Evolutionary conservation across 495 filamentous ascomycete genomes (phyloP).

Genomic region (Neurospora sp.): DNA sequence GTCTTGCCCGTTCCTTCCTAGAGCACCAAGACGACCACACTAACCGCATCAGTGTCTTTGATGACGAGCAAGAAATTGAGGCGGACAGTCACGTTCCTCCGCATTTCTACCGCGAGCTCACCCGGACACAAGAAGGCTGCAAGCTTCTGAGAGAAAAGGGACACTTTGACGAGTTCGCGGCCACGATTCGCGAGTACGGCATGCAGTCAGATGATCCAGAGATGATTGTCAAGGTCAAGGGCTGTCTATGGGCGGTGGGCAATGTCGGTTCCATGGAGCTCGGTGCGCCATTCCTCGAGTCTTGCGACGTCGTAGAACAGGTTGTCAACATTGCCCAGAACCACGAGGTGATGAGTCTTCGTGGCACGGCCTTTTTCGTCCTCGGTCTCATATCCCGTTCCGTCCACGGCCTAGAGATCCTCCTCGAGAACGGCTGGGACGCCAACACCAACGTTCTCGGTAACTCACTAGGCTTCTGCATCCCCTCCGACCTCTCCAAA

Average conservation of each 20-base stretch:
- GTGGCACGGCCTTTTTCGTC: constrained; percentile 94
- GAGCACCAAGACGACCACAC: constrained; percentile 49
- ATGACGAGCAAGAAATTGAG: constrained; percentile 43
- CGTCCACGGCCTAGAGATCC: constrained; percentile 80
- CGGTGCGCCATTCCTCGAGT: constrained; percentile 85
- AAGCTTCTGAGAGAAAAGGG: constrained; percentile 81
- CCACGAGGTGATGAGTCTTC: constrained; percentile 80
- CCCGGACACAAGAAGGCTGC: constrained; percentile 86
- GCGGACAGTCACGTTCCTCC: constrained; percentile 62
- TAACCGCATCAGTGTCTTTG: constrained; percentile 43
- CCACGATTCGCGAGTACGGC: constrained; percentile 75
- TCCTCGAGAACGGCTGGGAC: constrained; percentile 83
- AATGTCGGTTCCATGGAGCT: constrained; percentile 98
- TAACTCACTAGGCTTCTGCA: constrained; percentile 73
- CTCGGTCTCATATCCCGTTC: constrained; percentile 87
- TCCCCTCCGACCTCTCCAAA: constrained; percentile 67
- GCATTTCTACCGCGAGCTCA: constrained; percentile 94
- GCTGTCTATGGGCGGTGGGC: constrained; percentile 93
- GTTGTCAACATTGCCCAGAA: constrained; percentile 79
- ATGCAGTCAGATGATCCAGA: constrained; percentile 79
- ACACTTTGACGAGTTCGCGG: constrained; percentile 87
- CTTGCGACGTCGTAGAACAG: constrained; percentile 70
- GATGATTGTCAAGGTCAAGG: constrained; percentile 86
- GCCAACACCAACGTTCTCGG: constrained; percentile 77
- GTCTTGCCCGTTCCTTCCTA: constrained; percentile 77